Percentiles rank a stretch among this genome's conserved stretches.
These are phyloP conservation scores for Yamadazyma triangularis DNA, from an alignment of 1,139 yeast species.

Conservation along the genomic window DNA sequence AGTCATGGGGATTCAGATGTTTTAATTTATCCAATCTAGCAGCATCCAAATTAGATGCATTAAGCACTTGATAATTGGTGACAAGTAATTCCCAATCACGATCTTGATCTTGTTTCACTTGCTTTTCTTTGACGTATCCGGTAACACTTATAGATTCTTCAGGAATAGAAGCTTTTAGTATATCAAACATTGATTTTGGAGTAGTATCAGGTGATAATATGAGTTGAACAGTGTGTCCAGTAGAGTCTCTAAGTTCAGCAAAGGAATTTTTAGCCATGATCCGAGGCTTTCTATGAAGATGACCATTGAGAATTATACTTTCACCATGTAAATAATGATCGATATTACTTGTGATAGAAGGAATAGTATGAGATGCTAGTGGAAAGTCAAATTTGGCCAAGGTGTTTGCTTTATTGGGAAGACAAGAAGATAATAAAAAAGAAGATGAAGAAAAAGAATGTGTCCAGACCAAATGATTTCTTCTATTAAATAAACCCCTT, in stretches of 20 bases:
- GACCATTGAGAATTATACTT: conserved; percentile 59
- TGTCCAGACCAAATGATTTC: too few relatives aligned
- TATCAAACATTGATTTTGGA: conserved; percentile 27
- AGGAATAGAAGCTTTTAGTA: conserved; percentile 46
- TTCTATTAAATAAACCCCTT: too few relatives aligned
- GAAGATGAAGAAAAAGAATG: too few relatives aligned
- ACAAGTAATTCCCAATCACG: conserved; percentile 56
- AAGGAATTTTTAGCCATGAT: conserved; percentile 48
- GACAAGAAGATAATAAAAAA: too few relatives aligned
- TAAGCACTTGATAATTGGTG: conserved; percentile 50
- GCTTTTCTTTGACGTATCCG: conserved; percentile 46
- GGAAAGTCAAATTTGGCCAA: conserved; percentile 37
- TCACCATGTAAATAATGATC: conserved; percentile 10
- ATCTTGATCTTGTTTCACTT: conserved; percentile 17
- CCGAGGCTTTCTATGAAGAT: conserved; percentile 72
- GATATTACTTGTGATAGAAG: conserved; percentile 13
- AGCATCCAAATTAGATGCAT: conserved; percentile 62
- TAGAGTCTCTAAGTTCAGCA: conserved; percentile 67
- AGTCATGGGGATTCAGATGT: conserved; percentile 41
- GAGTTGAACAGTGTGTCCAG: conserved; percentile 67
- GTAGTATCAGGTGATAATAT: conserved; percentile 45
- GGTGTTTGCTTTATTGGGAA: conserved; percentile 22
- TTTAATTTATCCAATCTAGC: conserved; percentile 65
- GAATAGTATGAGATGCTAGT: conserved; percentile 28
- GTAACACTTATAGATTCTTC: conserved; percentile 77